Percentiles rank a stretch among this genome's conserved stretches.
phyloP scores from a whole-genome alignment of 1,139 yeast genomes.

The Diutina neorugosa region DNA sequence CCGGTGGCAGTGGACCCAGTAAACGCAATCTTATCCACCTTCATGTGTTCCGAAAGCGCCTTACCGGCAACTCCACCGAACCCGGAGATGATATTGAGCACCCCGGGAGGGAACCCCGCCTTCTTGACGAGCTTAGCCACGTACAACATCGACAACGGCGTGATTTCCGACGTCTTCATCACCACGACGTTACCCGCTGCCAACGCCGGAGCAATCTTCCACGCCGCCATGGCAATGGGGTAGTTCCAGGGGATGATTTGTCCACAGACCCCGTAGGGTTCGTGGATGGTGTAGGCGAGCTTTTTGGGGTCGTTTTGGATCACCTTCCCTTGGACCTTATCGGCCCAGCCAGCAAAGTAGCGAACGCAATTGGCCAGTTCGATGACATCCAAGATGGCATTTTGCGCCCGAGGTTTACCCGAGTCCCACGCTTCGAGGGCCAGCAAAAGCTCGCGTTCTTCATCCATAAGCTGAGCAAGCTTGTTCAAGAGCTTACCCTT shows the following conservation, averaged over 20 bases:
- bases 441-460: constrained; percentile 44
- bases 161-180: constrained; percentile 55
- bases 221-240: constrained; percentile 46
- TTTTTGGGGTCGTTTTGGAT: constrained; percentile 53
- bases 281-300: constrained; percentile 58
- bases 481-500: constrained; percentile 45
- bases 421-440: constrained; percentile 72
- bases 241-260: constrained; percentile 64
- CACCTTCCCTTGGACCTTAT: constrained; percentile 59
- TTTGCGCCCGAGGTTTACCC: constrained; percentile 55
- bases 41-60: constrained; percentile 44
- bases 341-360: constrained; percentile 81
- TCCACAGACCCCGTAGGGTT: constrained; percentile 74
- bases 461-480: constrained; percentile 49
- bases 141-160: constrained; percentile 50
- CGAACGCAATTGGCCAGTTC: constrained; percentile 46
- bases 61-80: constrained; percentile 44
- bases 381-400: constrained; percentile 44
- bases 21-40: constrained; percentile 54
- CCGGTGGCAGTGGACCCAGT: constrained; percentile 60
- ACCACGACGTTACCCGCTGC: constrained; percentile 61
- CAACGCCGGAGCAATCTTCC: constrained; percentile 52
- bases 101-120: constrained; percentile 69
- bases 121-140: constrained; percentile 42
- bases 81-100: constrained; percentile 49